A percentile compares a stretch with the other conserved stretches of the same genome.
These are phyloP conservation scores for Apiospora koreana DNA, from an alignment of 2,329 filamentous ascomycete genomes.

Conservation along the genomic window DNA sequence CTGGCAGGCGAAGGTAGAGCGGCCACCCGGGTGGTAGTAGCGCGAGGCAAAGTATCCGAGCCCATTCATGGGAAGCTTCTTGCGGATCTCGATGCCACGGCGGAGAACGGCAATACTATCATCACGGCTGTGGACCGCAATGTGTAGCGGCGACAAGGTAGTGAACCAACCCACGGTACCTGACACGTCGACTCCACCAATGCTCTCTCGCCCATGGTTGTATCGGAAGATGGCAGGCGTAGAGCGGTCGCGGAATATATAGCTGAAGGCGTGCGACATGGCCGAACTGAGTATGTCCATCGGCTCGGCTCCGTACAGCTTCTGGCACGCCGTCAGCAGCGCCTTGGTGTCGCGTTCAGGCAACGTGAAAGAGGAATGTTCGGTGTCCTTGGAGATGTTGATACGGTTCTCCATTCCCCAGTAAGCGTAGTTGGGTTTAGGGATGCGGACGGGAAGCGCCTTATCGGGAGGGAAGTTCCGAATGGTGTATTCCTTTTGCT, in stretches of 20 bases:
- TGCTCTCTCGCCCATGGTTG: slow-evolving; percentile 42
- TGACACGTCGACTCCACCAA: slow-evolving; percentile 36
- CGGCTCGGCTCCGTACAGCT: slow-evolving; percentile 34
- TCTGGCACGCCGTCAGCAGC: slow-evolving; percentile 22
- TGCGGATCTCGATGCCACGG: slow-evolving; percentile 10
- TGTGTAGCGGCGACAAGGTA: slow-evolving; percentile 36
- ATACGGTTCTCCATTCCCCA: slow-evolving; percentile 11
- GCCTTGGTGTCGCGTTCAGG: slow-evolving; percentile 30
- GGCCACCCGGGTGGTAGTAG: slow-evolving; percentile 11
- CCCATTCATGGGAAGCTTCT: slow-evolving; percentile 14
- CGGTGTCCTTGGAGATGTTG: slow-evolving; percentile 10
- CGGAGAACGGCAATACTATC: slow-evolving; percentile 12
- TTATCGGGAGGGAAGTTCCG: slow-evolving; percentile 24
- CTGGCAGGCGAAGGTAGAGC: slow-evolving; percentile 6
- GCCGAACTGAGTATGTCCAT: slow-evolving; percentile 40
- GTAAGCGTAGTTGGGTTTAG: slow-evolving; percentile 17
- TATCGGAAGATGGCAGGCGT: slow-evolving; percentile 40
- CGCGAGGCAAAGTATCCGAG: slow-evolving; percentile 14
- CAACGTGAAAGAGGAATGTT: neutral
- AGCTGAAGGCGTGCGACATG: slow-evolving; percentile 30
- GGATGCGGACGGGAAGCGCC: slow-evolving; percentile 17
- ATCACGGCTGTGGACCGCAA: slow-evolving; percentile 10
- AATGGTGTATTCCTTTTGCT: slow-evolving; percentile 31
- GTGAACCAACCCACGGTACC: slow-evolving; percentile 48
- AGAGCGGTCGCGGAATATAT: slow-evolving; percentile 34